phyloP scores from a whole-genome alignment of 73 alveolate species.

The Paramecium octaurelia region DNA sequence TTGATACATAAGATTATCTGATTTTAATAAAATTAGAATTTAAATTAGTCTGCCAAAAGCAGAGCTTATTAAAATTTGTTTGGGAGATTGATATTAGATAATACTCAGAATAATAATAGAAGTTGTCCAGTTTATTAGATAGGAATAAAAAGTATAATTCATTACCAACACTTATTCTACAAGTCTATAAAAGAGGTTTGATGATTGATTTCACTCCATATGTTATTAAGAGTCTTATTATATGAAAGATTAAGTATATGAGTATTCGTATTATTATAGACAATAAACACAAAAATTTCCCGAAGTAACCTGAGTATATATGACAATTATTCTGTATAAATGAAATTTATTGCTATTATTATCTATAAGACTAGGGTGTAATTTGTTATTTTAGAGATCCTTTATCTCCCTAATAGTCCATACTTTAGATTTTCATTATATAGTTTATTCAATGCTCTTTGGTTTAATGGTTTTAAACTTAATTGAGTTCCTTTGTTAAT shows the following conservation, averaged over 20 bases:
- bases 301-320: neutral
- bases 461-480: neutral
- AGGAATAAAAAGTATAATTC: too few relatives aligned
- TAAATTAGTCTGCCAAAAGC: neutral
- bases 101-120: too few relatives aligned
- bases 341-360: neutral
- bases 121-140: too few relatives aligned
- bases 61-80: neutral
- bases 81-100: neutral
- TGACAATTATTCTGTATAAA: neutral
- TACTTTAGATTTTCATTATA: neutral
- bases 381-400: neutral
- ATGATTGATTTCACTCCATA: neutral
- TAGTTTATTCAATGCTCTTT: neutral
- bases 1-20: too few relatives aligned
- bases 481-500: neutral
- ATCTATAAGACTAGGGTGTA: neutral
- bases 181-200: too few relatives aligned
- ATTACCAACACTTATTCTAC: too few relatives aligned
- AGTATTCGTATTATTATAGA: neutral
- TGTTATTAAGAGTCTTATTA: neutral
- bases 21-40: too few relatives aligned
- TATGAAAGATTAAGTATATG: neutral
- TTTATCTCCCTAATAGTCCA: conserved; percentile 29
- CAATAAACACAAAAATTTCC: neutral